Evolutionary conservation across 164 flowering plant species (phyloP), one percentile per base, ranked within the genome.

Genomic region (Nelumbo lutea): DNA sequence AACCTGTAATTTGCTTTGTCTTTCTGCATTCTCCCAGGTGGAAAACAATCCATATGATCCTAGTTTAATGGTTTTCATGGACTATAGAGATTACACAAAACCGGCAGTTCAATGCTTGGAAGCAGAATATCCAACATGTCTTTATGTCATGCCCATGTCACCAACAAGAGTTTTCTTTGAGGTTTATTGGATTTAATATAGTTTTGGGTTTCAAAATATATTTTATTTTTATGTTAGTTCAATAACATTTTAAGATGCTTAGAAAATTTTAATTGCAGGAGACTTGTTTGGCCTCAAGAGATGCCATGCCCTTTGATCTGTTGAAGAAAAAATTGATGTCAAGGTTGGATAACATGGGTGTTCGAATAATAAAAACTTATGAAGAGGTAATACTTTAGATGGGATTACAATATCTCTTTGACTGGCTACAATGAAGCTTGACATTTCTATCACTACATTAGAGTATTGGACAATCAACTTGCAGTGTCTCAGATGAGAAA

Each of bases 51-150:
- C 98, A 59, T 95, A 90, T 74, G 94, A 95, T 75, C 97, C 96
- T 8, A 86, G 75, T 70, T 74, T 90, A 70, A 95, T 91, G 98
- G 97, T 95, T 76, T 95, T 95, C 84, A 95, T 95, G 98, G 98
- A 95, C 74, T 95, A 91, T 70, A 90, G 98, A 83, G 93, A 91
- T 73, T 85, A 79, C 76, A 73, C 62, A 57, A 83, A 83, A 72
- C 83, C 80, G 59, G 70, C 85, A 71, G 81, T 72, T 68, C 80
- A 82, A 59, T 68, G 69, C 69, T 59, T 75, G 51, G 91, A 90
- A 77, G 86, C 79, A 52, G 76, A 87, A 61, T 84, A 86, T 77
- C 98, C 98, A 61, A 89, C 98, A 61, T 95, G 91, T 85, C 89
- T 95, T 52, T 95, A 95, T 80, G 97, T 80, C 65, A 95, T 95